These are phyloP conservation scores for Penicillium steckii DNA, from an alignment of 495 filamentous ascomycete genomes.

Conservation along the genomic window DNA sequence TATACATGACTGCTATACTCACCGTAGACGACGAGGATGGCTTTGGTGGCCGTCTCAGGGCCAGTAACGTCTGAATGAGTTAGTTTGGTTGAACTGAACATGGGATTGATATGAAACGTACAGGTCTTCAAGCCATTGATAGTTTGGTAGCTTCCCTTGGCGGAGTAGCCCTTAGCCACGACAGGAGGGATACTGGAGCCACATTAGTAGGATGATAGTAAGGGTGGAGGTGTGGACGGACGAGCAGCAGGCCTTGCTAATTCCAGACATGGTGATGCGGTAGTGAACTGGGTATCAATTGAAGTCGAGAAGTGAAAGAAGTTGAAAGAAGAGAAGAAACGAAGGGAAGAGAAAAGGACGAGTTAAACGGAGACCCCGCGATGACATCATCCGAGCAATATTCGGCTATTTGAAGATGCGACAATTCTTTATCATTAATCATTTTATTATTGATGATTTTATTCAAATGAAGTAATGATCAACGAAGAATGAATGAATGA, in stretches of 20 bases:
- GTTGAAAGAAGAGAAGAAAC: not conserved
- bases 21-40: conserved; percentile 55
- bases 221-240: conserved; percentile 18
- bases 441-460: no score
- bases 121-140: conserved; percentile 63
- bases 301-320: not conserved
- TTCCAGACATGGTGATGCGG: conserved; percentile 40
- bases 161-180: conserved; percentile 53
- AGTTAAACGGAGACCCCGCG: no score
- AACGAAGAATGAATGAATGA: not conserved
- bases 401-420: conserved; percentile 10
- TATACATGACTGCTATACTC: conserved; percentile 5
- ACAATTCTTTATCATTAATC: no score
- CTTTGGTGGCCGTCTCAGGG: conserved; percentile 48
- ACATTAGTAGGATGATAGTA: conserved; percentile 2
- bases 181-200: conserved; percentile 49
- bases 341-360: no score
- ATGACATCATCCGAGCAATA: conserved; percentile 24
- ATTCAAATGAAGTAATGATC: no score
- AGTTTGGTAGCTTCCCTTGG: conserved; percentile 61
- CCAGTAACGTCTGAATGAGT: conserved; percentile 48
- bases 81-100: not conserved
- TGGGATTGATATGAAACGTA: conserved; percentile 23
- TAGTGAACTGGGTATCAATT: not conserved
- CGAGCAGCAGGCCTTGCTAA: conserved; percentile 51